Base-by-base conservation (phyloP, 2,329 filamentous ascomycete species). In the Sporothrix brunneoviolacea region DNA sequence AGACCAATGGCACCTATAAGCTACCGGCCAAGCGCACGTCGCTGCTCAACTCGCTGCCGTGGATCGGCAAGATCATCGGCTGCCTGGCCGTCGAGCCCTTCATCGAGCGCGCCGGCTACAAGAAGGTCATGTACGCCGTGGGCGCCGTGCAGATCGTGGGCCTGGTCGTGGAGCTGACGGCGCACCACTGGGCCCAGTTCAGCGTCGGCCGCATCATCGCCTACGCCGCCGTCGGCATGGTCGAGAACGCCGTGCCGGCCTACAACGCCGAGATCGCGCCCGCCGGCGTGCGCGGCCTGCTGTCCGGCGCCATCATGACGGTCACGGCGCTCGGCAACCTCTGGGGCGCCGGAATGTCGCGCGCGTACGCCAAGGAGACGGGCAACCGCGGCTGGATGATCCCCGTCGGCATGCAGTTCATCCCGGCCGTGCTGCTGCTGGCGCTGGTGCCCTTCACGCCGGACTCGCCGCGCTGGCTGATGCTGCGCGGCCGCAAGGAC, bases 341-440 rank as follows among this genome's bases (percentile, higher is more conserved):
- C n/a, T 56, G 54, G 54, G 54, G 54, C 18, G 52, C 54, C 3
- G 54, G 52, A 32, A 55, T 57, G 52, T 64, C 58, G 42, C 60
- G 61, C 12, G 58, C 56, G 12, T 59, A 53, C 8, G 58, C 55
- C 37, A 59, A 57, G 9, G 48, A 51, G 18, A 52, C 50, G 16
- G 56, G 56, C 22, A 61, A 64, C 24, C 58, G 63, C 48, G 56
- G 55, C 22, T 68, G 65, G 65, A 56, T 65, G 28, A 65, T 68
- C 53, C 65, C 66, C 24, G 62, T 65, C 15, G 63, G 59, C 3
- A 65, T 68, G 54, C 66, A 68, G 46, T 59, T 66, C 13, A 52
- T 69, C 4, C 67, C 67, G 47, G 59, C 64, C 3, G 30, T 65
- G 0, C 54, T 64, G 13, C 62, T 68, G 21, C 48, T 67, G 9